Percentiles rank a stretch among this genome's conserved stretches.
These are phyloP conservation scores for Artemisia argyi DNA, from an alignment of 129 eudicot genomes.

Conservation along the genomic window DNA sequence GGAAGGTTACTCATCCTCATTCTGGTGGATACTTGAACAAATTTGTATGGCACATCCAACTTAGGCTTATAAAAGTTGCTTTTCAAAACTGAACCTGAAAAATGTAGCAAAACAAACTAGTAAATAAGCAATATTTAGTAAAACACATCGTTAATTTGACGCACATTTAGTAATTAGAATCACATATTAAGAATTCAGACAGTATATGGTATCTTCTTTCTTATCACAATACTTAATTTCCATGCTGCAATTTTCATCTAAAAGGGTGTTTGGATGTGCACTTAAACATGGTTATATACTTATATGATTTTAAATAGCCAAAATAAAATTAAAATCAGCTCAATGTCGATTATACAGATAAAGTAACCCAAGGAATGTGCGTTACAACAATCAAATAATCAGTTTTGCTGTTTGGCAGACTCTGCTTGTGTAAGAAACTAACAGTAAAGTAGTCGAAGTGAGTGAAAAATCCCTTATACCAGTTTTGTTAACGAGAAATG, in stretches of 20 bases:
- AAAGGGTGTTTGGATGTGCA: neutral
- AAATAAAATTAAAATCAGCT: neutral
- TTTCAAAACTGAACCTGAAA: conserved; percentile 27
- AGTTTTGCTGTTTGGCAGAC: no score
- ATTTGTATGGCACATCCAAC: conserved; percentile 13
- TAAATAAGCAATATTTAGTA: neutral
- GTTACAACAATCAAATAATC: no score
- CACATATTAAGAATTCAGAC: neutral
- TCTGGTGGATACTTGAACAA: neutral
- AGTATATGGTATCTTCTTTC: neutral
- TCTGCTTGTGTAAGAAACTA: no score
- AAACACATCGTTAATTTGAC: neutral
- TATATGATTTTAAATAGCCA: neutral
- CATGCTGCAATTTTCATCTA: neutral
- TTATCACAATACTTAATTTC: neutral
- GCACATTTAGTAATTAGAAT: neutral
- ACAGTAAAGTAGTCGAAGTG: no score
- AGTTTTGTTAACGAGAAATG: no score
- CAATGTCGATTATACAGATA: no score
- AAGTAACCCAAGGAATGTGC: no score
- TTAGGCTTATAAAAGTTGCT: neutral
- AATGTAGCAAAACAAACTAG: conserved; percentile 1
- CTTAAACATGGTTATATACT: neutral
- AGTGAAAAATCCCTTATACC: no score
- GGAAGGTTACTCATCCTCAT: conserved; percentile 24